Conservation (phyloP, 331 rosid species). For the Saraca asoca region DNA sequence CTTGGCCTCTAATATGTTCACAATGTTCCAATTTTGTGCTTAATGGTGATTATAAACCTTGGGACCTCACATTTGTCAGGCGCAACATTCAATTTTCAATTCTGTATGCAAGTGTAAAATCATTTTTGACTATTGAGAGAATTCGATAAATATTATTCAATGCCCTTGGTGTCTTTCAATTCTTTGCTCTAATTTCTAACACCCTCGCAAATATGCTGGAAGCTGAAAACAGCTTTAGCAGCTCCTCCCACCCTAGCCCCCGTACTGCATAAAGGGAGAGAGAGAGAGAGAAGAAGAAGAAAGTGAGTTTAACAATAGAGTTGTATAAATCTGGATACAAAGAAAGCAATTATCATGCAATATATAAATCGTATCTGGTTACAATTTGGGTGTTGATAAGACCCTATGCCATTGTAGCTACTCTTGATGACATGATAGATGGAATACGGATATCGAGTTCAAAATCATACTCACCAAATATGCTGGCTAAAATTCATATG, state of each 20-base stretch:
- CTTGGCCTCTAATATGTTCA: background rate
- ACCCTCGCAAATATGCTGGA: background rate
- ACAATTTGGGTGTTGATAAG: no score
- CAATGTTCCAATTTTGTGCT: slow-evolving; percentile 30
- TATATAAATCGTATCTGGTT: no score
- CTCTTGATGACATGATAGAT: background rate
- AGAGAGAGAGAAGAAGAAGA: background rate
- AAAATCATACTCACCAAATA: no score
- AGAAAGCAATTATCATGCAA: no score
- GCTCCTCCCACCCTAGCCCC: no score
- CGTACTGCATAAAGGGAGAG: background rate
- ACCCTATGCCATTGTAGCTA: no score
- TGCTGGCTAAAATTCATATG: background rate
- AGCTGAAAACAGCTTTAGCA: background rate
- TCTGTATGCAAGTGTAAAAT: slow-evolving; percentile 32
- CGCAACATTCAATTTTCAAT: slow-evolving; percentile 10
- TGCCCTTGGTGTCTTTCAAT: no score
- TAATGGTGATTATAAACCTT: slow-evolving; percentile 23
- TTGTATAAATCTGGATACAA: no score
- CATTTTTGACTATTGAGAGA: background rate
- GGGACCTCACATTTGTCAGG: slow-evolving; percentile 1
- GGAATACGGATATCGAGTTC: background rate
- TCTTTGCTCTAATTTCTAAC: no score
- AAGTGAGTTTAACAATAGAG: no score
- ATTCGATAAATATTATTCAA: no score